These are phyloP conservation scores for Tolypocladium endophyticum DNA, from an alignment of 2,329 filamentous ascomycete species.

Conservation along the genomic window DNA sequence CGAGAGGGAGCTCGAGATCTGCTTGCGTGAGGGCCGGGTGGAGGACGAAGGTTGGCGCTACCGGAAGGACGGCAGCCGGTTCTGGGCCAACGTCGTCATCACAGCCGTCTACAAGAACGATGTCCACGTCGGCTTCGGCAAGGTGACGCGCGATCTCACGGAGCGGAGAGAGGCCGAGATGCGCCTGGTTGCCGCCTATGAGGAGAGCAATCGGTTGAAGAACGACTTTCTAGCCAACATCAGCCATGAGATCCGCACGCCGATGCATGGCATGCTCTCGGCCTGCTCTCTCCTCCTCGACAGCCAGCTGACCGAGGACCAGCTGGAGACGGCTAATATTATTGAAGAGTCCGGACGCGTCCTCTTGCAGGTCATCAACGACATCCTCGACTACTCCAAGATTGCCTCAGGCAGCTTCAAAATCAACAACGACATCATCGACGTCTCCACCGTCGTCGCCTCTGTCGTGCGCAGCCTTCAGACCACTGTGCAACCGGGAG, in stretches of 20 bases:
- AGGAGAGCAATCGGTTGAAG: constrained; percentile 53
- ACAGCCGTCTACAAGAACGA: constrained; percentile 42
- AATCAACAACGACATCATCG: constrained; percentile 40
- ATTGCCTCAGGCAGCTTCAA: constrained; percentile 49
- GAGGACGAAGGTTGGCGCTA: constrained; percentile 52
- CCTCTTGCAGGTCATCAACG: constrained; percentile 51
- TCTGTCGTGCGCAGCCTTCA: constrained; percentile 41
- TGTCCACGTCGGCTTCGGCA: constrained; percentile 45
- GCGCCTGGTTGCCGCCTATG: constrained; percentile 45
- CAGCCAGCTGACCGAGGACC: constrained; percentile 38
- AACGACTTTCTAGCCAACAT: constrained; percentile 53
- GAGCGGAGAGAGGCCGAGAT: constrained; percentile 43
- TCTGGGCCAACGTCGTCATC: constrained; percentile 52
- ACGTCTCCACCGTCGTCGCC: constrained; percentile 31
- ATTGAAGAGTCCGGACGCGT: constrained; percentile 50
- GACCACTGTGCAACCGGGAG: constrained; percentile 31
- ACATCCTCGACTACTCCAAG: constrained; percentile 58
- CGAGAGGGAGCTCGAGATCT: constrained; percentile 37
- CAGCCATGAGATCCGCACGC: constrained; percentile 54
- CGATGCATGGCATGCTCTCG: constrained; percentile 52
- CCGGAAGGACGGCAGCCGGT: constrained; percentile 44
- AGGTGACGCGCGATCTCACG: constrained; percentile 47
- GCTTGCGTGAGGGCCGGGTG: constrained; percentile 41
- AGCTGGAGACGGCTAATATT: constrained; percentile 44
- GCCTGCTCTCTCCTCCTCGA: constrained; percentile 47